phyloP scores from a whole-genome alignment of 2,329 filamentous ascomycete genomes.

The Beauveria rudraprayagi region DNA sequence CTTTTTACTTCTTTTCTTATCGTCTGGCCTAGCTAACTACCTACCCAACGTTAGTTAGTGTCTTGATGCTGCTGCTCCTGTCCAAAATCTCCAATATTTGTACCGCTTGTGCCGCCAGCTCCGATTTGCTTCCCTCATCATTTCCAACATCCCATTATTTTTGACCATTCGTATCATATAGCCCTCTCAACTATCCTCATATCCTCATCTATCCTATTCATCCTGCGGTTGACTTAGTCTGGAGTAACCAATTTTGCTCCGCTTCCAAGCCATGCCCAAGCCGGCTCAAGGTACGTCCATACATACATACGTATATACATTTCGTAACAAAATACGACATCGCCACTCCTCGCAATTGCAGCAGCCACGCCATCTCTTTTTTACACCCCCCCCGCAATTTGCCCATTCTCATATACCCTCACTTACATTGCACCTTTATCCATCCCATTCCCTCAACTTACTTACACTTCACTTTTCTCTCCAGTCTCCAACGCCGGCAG shows the following conservation, averaged over 20 bases:
- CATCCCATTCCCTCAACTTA: not conserved
- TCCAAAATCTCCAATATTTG: no score
- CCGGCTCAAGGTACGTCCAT: slow-evolving; percentile 7
- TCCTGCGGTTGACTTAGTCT: not conserved
- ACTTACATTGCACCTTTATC: not conserved
- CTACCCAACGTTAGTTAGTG: no score
- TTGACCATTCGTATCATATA: no score
- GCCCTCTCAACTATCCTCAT: no score
- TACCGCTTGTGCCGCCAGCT: no score
- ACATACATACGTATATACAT: not conserved
- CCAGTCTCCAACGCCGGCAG: slow-evolving; percentile 29
- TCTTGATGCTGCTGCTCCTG: no score
- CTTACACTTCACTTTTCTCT: slow-evolving; percentile 13
- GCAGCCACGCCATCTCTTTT: slow-evolving; percentile 9
- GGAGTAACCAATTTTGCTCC: not conserved
- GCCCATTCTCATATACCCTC: not conserved
- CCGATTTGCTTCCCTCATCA: no score
- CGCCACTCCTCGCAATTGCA: not conserved
- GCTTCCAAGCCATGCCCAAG: slow-evolving; percentile 5
- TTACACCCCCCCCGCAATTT: slow-evolving; percentile 4
- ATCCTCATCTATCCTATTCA: no score
- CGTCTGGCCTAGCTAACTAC: no score
- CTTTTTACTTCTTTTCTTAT: no score
- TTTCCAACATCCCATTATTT: no score
- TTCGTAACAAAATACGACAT: slow-evolving; percentile 1